Evolutionary conservation across 495 filamentous ascomycete genomes (phyloP), one percentile per base, ranked within the genome.

Genomic region (Letharia columbiana): DNA sequence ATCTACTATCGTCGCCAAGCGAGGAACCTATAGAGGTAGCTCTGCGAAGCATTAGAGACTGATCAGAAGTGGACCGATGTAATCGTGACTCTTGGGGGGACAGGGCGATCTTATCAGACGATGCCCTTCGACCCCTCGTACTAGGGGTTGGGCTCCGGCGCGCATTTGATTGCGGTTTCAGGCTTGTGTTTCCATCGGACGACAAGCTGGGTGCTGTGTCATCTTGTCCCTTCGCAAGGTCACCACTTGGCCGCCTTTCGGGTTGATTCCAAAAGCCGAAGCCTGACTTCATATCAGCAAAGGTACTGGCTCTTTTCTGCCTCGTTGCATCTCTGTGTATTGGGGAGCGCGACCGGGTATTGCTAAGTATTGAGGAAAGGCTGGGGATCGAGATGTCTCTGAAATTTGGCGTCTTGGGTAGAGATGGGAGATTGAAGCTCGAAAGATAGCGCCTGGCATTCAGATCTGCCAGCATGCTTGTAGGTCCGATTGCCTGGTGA

Each of bases 1-100:
- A 98, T 56, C 88, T 84, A n/a, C 85, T 82, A 67, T 94, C 91
- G 71, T 96, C 91, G 3, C 92, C 93, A 9, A 95, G 78, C 2
- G 92, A 95, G 0, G 92, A 91, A 0, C 87, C 87, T 11, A 84
- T 80, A 0, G 92, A 96, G 2, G 90, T 79, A 2, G 84, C 77
- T 39, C 77, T 60, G 4, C 78, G 73, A 61, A 84, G 75, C 41
- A 89, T 82, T 60, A 94, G 74, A 5, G 89, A 91, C 49, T 91
- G 86, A 71, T 94, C 88, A 10, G 91, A 96, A 2, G 86, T 86
- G 0, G 84, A 82, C 64, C 85, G 79, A 35, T 86, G 82, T 20
- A 93, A 70, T 58, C 71, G 54, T 40, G 75, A 73, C 33, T 72
- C 76, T n/a, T 73, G 71, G 23, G 67, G 64, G 10, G 61, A 3